These are phyloP conservation scores for Lactarius vividus DNA, from an alignment of 768 basidiomycete genomes.

Conservation along the genomic window DNA sequence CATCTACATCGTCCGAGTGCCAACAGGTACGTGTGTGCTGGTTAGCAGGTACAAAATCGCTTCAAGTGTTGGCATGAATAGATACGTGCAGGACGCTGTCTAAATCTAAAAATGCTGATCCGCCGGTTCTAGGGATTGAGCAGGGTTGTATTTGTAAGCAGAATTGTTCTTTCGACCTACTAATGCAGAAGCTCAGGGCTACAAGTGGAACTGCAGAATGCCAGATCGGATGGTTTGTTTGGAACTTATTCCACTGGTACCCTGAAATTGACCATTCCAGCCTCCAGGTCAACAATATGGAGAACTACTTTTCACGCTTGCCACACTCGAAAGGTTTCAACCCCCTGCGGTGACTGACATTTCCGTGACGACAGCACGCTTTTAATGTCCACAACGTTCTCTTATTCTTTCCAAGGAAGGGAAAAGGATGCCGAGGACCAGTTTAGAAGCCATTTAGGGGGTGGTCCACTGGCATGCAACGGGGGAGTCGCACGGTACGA, in stretches of 20 bases:
- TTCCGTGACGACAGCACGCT: neutral
- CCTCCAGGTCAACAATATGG: conserved; percentile 72
- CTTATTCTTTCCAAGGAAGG: conserved; percentile 59
- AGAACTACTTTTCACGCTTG: conserved; percentile 57
- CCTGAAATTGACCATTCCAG: conserved; percentile 73
- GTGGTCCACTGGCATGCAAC: conserved; percentile 50
- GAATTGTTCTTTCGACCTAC: neutral
- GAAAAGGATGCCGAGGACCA: conserved; percentile 75
- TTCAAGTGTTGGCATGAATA: conserved; percentile 75
- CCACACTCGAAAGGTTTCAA: conserved; percentile 55
- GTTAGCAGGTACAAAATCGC: too few relatives aligned
- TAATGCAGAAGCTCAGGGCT: conserved; percentile 45
- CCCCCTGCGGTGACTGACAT: neutral
- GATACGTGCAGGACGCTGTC: conserved; percentile 38
- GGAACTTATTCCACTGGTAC: conserved; percentile 66
- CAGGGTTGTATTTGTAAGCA: neutral
- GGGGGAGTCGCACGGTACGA: conserved; percentile 53
- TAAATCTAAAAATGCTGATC: neutral
- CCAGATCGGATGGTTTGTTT: conserved; percentile 26
- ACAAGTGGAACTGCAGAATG: conserved; percentile 54
- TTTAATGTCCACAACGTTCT: conserved; percentile 75
- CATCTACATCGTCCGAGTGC: conserved; percentile 64
- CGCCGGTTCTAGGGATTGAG: conserved; percentile 17
- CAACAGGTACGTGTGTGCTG: conserved; percentile 33
- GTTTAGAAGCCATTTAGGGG: conserved; percentile 65